Conservation (phyloP, 495 filamentous ascomycete genomes). For the Trichoderma gamsii region DNA sequence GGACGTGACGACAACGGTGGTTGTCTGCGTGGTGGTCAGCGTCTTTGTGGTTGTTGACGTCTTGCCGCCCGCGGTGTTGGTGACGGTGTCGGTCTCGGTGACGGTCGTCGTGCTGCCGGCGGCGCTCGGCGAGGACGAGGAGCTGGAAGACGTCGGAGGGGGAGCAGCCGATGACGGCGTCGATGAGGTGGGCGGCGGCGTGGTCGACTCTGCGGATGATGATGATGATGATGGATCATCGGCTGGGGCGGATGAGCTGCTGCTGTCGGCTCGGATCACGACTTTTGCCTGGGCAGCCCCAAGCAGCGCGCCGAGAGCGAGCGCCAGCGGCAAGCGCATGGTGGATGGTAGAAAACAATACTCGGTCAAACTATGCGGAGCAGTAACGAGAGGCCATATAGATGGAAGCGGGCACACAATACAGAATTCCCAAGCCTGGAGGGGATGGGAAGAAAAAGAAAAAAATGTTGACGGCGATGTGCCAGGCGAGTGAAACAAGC, state of each 20-base stretch:
- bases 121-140: neutral
- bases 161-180: neutral
- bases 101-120: constrained; percentile 9
- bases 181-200: neutral
- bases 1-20: constrained; percentile 13
- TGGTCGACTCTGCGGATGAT: neutral
- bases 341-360: neutral
- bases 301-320: constrained; percentile 13
- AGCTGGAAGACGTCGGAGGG: neutral
- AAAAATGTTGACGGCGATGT: neutral
- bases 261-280: neutral
- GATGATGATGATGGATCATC: neutral
- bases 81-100: constrained; percentile 16
- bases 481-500: constrained; percentile 13
- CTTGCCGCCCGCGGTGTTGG: neutral
- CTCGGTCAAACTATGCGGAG: constrained; percentile 1
- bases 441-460: neutral
- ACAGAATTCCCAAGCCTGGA: neutral
- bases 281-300: constrained; percentile 1
- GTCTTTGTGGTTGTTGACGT: constrained; percentile 10
- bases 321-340: constrained; percentile 2
- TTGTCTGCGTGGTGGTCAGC: neutral
- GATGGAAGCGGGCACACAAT: neutral
- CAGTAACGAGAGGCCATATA: neutral
- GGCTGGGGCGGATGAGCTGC: neutral